phyloP scores from a whole-genome alignment of 371 early-diverging fungal species.

The Fennellomyces sp. region DNA sequence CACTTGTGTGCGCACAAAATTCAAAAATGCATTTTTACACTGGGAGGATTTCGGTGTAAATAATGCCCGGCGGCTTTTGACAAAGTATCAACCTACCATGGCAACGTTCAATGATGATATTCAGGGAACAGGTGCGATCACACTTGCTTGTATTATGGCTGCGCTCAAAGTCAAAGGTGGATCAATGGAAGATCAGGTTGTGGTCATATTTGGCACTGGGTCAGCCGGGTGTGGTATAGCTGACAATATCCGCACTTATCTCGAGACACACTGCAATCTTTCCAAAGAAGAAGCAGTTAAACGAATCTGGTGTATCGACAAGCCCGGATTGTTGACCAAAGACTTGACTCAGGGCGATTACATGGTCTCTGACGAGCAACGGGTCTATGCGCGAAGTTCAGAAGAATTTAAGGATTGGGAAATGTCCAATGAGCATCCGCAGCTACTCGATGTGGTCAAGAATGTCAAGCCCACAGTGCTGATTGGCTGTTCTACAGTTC shows the following conservation, averaged over 20 bases:
- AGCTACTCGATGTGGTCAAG: slow-evolving; percentile 26
- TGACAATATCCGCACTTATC: slow-evolving; percentile 16
- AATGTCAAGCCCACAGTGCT: slow-evolving; percentile 30
- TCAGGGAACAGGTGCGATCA: slow-evolving; percentile 26
- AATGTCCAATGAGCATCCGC: slow-evolving; percentile 2
- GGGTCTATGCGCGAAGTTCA: slow-evolving; percentile 7
- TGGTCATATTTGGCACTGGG: slow-evolving; percentile 36
- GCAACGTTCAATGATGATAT: slow-evolving; percentile 40
- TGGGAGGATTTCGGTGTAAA: slow-evolving; percentile 35
- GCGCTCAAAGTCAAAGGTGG: slow-evolving; percentile 17
- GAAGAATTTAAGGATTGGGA: slow-evolving; percentile 7
- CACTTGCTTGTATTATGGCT: slow-evolving; percentile 16
- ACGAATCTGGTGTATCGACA: slow-evolving; percentile 29
- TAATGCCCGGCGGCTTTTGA: slow-evolving; percentile 23
- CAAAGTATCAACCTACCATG: slow-evolving; percentile 20
- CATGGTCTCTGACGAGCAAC: slow-evolving; percentile 11
- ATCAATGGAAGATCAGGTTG: slow-evolving; percentile 19
- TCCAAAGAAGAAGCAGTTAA: slow-evolving; percentile 10
- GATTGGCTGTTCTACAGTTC: slow-evolving; percentile 30
- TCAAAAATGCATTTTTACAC: slow-evolving; percentile 25
- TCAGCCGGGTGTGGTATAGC: slow-evolving; percentile 36
- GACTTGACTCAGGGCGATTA: slow-evolving; percentile 8
- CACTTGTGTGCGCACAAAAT: slow-evolving; percentile 9
- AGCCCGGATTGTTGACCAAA: slow-evolving; percentile 20
- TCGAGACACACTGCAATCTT: background rate